phyloP scores from a whole-genome alignment of 805 yeast species.

The Saccharomyces jurei region DNA sequence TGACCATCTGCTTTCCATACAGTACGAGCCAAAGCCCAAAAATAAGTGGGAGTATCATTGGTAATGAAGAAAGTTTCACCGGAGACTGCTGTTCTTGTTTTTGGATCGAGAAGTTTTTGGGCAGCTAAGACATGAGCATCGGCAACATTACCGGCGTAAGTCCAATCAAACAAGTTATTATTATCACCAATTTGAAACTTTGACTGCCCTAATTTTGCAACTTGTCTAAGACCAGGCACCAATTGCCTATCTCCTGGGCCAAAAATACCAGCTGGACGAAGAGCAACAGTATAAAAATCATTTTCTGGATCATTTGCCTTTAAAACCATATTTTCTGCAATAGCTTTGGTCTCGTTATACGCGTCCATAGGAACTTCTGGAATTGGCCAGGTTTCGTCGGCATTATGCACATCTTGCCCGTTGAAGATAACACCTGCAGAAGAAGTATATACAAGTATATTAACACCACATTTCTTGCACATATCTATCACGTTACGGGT shows the following conservation, averaged over 20 bases:
- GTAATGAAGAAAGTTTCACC: slow-evolving; percentile 90
- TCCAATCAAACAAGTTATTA: slow-evolving; percentile 89
- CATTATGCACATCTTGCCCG: slow-evolving; percentile 88
- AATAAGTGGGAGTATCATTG: slow-evolving; percentile 89
- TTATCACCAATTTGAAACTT: slow-evolving; percentile 93
- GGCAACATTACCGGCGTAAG: slow-evolving; percentile 97
- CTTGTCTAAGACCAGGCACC: slow-evolving; percentile 84
- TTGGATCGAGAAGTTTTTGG: slow-evolving; percentile 50
- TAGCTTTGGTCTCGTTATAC: slow-evolving; percentile 89
- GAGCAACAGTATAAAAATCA: slow-evolving; percentile 66
- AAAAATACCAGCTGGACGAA: slow-evolving; percentile 96
- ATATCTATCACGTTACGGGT: slow-evolving; percentile 66
- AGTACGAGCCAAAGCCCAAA: slow-evolving; percentile 93
- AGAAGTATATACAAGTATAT: slow-evolving; percentile 85
- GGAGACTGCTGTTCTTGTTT: slow-evolving; percentile 41
- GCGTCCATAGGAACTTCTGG: slow-evolving; percentile 93
- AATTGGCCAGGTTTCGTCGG: slow-evolving; percentile 90
- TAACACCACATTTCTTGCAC: slow-evolving; percentile 41
- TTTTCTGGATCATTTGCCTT: slow-evolving; percentile 54
- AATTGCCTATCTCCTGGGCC: slow-evolving; percentile 98
- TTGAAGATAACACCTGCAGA: slow-evolving; percentile 96
- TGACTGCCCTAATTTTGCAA: slow-evolving; percentile 76
- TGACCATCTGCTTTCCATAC: slow-evolving; percentile 97
- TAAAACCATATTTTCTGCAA: slow-evolving; percentile 77
- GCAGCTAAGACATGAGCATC: slow-evolving; percentile 94